A percentile compares a stretch with the other conserved stretches of the same genome.
Evolutionary conservation across 2,329 filamentous ascomycete genomes (phyloP).

Genomic region (Sarocladium oryzae): DNA sequence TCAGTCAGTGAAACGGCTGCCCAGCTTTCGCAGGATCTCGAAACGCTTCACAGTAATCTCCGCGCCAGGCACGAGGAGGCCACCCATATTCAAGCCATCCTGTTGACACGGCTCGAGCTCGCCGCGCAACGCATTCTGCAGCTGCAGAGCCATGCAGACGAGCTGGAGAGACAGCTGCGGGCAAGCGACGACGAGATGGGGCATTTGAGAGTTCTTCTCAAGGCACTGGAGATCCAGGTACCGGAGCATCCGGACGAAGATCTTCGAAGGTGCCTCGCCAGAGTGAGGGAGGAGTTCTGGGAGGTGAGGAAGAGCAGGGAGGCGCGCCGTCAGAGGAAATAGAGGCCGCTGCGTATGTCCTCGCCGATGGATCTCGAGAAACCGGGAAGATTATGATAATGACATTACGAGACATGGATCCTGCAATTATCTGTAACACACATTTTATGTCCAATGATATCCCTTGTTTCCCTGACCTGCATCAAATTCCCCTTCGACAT

Average conservation of each 20-base stretch:
- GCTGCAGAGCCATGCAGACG: conserved; percentile 37
- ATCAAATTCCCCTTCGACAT: too few relatives aligned
- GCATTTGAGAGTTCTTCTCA: conserved; percentile 55
- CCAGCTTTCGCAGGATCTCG: conserved; percentile 43
- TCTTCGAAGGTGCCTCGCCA: conserved; percentile 50
- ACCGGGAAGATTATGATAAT: background rate
- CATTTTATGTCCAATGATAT: too few relatives aligned
- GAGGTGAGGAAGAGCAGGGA: conserved; percentile 33
- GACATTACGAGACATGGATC: too few relatives aligned
- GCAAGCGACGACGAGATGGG: conserved; percentile 54
- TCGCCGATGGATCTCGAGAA: too few relatives aligned
- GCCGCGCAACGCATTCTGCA: conserved; percentile 53
- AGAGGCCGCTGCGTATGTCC: too few relatives aligned
- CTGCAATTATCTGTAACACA: too few relatives aligned
- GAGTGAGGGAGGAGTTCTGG: conserved; percentile 55
- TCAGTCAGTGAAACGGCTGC: conserved; percentile 21
- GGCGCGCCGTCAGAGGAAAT: conserved; percentile 2
- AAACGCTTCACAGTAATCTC: conserved; percentile 42
- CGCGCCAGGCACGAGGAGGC: conserved; percentile 52
- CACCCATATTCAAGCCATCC: conserved; percentile 56
- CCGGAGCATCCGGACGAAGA: conserved; percentile 46
- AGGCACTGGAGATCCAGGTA: conserved; percentile 55
- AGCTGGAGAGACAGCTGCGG: conserved; percentile 43
- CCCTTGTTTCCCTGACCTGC: too few relatives aligned
- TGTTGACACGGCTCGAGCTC: conserved; percentile 51